phyloP scores from a whole-genome alignment of 257 asterid genomes.

The Przewalskia tangutica region DNA sequence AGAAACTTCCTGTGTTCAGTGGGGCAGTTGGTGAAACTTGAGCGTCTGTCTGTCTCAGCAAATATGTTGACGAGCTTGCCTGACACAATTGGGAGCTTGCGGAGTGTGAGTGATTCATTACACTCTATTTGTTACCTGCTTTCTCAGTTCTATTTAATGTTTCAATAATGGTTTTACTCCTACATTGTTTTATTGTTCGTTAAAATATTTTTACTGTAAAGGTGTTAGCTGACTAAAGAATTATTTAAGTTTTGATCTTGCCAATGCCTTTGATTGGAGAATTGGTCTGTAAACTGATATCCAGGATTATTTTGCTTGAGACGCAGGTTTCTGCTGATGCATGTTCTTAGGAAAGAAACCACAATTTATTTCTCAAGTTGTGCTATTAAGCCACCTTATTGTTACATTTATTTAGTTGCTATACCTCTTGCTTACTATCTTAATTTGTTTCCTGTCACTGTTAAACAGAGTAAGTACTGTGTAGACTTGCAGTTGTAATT shows the following conservation, averaged over 20 bases:
- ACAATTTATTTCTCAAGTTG: not conserved
- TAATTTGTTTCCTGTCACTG: not conserved
- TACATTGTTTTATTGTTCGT: not conserved
- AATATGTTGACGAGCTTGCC: slow-evolving; percentile 60
- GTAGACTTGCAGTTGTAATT: not conserved
- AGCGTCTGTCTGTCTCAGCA: slow-evolving; percentile 67
- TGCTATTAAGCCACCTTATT: not conserved
- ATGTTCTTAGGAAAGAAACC: not conserved
- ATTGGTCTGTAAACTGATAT: not conserved
- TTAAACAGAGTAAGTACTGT: not conserved
- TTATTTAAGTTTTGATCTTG: not conserved
- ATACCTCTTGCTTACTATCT: too few relatives aligned
- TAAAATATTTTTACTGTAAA: not conserved
- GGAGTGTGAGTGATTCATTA: slow-evolving; percentile 59
- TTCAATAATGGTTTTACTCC: not conserved
- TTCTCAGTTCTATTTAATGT: not conserved
- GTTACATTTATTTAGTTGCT: not conserved
- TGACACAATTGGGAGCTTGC: slow-evolving; percentile 96
- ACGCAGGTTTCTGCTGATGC: not conserved
- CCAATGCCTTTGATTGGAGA: not conserved
- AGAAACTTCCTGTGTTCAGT: slow-evolving; percentile 34
- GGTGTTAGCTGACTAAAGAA: not conserved
- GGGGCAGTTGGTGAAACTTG: slow-evolving; percentile 97
- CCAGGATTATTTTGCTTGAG: not conserved
- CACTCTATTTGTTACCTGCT: not conserved